Evolutionary conservation across 2,329 filamentous ascomycete genomes (phyloP).

Genomic region (Mycosphaerella arachidis): DNA sequence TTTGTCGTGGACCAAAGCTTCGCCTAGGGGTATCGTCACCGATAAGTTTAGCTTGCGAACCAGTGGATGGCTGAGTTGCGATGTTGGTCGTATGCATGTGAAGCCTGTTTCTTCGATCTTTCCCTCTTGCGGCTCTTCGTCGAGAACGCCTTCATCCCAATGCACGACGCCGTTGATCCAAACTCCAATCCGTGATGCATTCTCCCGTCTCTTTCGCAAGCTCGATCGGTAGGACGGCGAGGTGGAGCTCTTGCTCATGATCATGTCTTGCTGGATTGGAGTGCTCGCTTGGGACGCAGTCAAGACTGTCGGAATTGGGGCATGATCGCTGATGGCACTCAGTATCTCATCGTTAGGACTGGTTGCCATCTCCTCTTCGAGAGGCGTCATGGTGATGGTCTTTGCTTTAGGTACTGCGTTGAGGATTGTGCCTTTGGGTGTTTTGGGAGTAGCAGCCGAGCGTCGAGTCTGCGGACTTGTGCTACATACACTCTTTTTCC

Average conservation of each 20-base stretch:
- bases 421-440: slow-evolving; percentile 27
- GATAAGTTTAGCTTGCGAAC: slow-evolving; percentile 16
- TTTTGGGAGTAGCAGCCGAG: background rate
- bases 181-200: slow-evolving; percentile 36
- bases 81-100: slow-evolving; percentile 13
- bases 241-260: slow-evolving; percentile 9
- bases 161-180: slow-evolving; percentile 44
- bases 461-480: slow-evolving; percentile 4
- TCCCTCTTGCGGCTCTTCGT: slow-evolving; percentile 8
- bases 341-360: slow-evolving; percentile 40
- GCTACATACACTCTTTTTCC: slow-evolving; percentile 11
- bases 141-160: slow-evolving; percentile 33
- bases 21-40: slow-evolving; percentile 22
- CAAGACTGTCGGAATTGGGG: slow-evolving; percentile 15
- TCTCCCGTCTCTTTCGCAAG: slow-evolving; percentile 24
- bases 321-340: slow-evolving; percentile 30
- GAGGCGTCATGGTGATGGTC: slow-evolving; percentile 28
- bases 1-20: slow-evolving; percentile 7
- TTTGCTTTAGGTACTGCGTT: slow-evolving; percentile 30
- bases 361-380: slow-evolving; percentile 37
- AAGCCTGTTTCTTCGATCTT: slow-evolving; percentile 16
- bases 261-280: slow-evolving; percentile 16
- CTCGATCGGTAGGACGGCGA: slow-evolving; percentile 11
- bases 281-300: slow-evolving; percentile 21
- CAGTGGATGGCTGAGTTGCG: background rate